Conservation (phyloP, 192 early-diverging fungal species). For the Umbelopsis sp. region DNA sequence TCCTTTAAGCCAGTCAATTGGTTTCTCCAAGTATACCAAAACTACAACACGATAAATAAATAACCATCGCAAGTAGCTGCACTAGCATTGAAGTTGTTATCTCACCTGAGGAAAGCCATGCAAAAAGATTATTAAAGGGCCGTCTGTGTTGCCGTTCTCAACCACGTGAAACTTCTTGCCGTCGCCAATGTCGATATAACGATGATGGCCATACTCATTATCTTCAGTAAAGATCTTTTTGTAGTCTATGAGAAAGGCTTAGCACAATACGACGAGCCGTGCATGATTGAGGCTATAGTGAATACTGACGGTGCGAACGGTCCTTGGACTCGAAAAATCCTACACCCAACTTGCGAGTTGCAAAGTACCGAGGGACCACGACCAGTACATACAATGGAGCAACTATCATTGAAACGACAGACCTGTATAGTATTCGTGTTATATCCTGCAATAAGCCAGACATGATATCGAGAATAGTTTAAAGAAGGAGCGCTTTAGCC, state of each 20-base stretch:
- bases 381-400: neutral
- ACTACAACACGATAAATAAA: neutral
- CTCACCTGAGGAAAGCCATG: constrained; percentile 34
- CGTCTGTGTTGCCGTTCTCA: constrained; percentile 23
- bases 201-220: constrained; percentile 21
- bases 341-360: neutral
- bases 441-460: too few species aligned
- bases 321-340: neutral
- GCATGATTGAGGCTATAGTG: neutral
- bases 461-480: too few species aligned
- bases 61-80: too few species aligned
- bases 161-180: constrained; percentile 30
- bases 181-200: constrained; percentile 12
- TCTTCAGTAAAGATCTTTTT: constrained; percentile 22
- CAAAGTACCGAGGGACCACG: neutral
- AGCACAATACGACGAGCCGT: neutral
- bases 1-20: constrained; percentile 25
- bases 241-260: neutral
- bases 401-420: neutral
- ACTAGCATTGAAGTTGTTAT: neutral
- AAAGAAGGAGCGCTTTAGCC: too few species aligned
- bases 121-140: constrained; percentile 27
- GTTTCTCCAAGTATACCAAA: constrained; percentile 29
- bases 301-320: neutral
- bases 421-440: neutral